Evolutionary conservation across 345 rosid genomes (phyloP), one percentile per base, ranked within the genome.

Genomic region (Anacardium occidentale): DNA sequence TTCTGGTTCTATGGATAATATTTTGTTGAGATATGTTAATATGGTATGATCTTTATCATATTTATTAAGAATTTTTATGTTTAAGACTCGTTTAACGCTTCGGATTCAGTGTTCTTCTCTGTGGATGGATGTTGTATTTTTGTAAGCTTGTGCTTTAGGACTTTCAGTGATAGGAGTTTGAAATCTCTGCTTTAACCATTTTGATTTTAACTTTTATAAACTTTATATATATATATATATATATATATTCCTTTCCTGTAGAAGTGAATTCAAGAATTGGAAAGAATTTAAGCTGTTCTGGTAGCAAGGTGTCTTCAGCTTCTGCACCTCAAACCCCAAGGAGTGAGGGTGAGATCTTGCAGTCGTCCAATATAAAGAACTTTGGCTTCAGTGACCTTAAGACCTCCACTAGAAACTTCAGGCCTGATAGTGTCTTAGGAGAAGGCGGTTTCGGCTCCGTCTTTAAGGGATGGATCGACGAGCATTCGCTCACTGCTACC

Each of bases 371-470:
- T 45, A 77, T 96, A 52, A 96, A 91, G 84, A 89, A 70, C 78
- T 90, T 96, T 76, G 81, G 62, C 74, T 93, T 84, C 77, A 74
- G 80, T 64, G 93, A 96, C 74, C 92, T 96, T 2, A 90, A 75
- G 77, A 81, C 78, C 21, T 93, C 95, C 37, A 91, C 99, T 0
- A 85, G 96, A 70, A 96, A 91, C 80, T 96, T 96, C 79, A 82
- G 99, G 47, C 92, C 97, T 0, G 99, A 96, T 74, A 91, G 97
- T 76, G 96, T 96, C 51, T 68, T 93, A 25, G 98, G 98, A 14
- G 97, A 93, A 86, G 98, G 98, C 70, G 99, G 99, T 5, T 96
- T 93, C 65, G 99, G 99, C 73, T 86, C 94, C 51, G 98, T 96
- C 40, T 96, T 93, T 70, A 96, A 93, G 79, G 99, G 98, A 20